These are phyloP conservation scores for Beta vulgaris DNA, from an alignment of 148 eudicot genomes.

Conservation along the genomic window DNA sequence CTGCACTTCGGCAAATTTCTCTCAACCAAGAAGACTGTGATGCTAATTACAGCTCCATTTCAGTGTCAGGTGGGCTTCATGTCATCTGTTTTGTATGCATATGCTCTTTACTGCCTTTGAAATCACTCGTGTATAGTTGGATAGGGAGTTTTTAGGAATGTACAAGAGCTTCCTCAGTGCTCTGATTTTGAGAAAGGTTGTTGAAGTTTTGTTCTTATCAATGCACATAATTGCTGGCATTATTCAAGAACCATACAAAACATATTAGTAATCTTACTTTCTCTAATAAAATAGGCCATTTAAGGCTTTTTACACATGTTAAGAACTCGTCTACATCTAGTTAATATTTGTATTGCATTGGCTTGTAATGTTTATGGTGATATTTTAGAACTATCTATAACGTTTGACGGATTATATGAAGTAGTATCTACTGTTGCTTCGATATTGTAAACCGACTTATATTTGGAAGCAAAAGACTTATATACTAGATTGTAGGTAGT, in stretches of 20 bases:
- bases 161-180: background rate
- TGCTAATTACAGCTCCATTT: constrained; percentile 56
- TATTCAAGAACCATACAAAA: background rate
- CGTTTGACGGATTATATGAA: background rate
- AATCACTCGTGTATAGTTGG: background rate
- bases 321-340: background rate
- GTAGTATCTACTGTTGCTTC: background rate
- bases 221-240: background rate
- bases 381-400: background rate
- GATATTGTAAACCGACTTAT: background rate
- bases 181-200: background rate
- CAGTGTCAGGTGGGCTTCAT: constrained; percentile 51
- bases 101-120: background rate
- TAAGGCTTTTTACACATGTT: background rate
- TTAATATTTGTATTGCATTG: background rate
- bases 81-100: constrained; percentile 1
- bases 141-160: background rate
- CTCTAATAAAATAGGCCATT: background rate
- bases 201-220: background rate
- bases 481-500: background rate
- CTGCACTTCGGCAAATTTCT: constrained; percentile 88
- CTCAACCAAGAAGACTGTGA: constrained; percentile 83
- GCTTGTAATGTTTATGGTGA: background rate
- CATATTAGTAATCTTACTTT: too few species aligned
- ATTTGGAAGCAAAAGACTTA: background rate